Evolutionary conservation across 495 filamentous ascomycete genomes (phyloP).

Genomic region (Penicillium pancosmium): DNA sequence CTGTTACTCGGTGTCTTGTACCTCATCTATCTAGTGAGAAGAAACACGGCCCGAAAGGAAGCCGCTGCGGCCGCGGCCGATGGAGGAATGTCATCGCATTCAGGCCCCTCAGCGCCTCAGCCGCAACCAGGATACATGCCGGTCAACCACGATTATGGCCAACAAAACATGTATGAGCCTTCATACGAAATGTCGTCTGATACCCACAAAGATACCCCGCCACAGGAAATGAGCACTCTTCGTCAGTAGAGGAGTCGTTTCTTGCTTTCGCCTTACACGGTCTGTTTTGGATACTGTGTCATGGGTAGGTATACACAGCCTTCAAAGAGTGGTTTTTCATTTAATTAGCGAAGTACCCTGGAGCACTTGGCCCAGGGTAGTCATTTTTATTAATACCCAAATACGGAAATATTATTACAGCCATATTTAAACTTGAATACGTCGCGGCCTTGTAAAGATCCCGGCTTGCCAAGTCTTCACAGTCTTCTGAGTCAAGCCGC

Average conservation of each 20-base stretch:
- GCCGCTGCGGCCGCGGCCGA: not conserved
- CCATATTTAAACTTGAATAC: no score
- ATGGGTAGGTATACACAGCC: not conserved
- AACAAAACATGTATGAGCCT: not conserved
- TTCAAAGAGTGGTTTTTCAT: not conserved
- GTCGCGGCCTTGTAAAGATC: no score
- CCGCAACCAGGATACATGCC: conserved; percentile 1
- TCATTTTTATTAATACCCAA: not conserved
- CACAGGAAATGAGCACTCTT: not conserved
- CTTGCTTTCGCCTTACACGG: not conserved
- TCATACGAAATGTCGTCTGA: not conserved
- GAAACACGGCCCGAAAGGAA: not conserved
- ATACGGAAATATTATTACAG: not conserved
- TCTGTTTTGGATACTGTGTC: not conserved
- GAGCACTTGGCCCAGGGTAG: not conserved
- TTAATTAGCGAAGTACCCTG: conserved; percentile 2
- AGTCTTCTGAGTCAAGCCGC: not conserved
- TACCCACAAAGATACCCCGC: not conserved
- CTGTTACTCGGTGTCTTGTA: not conserved
- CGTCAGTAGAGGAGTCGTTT: not conserved
- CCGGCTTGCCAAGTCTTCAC: not conserved
- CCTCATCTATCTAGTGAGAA: not conserved
- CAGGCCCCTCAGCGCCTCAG: not conserved
- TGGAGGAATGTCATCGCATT: not conserved
- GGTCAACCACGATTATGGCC: not conserved